phyloP scores from a whole-genome alignment of 1,284 basidiomycete genomes.

The Puccinia novopanici region DNA sequence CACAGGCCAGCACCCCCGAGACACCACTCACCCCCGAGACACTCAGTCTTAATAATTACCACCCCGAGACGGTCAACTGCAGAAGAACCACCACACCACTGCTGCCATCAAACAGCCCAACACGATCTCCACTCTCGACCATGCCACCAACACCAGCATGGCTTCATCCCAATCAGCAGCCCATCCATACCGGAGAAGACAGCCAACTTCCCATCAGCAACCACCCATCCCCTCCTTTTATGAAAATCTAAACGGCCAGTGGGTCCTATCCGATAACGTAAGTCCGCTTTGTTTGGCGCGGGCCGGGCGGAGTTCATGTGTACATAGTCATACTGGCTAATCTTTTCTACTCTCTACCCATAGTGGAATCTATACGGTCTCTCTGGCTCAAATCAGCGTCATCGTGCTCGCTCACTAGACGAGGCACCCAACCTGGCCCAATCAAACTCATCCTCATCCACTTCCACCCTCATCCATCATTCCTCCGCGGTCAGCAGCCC shows the following conservation, averaged over 20 bases:
- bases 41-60: no score
- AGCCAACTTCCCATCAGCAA: conserved; percentile 21
- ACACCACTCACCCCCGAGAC: no score
- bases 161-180: background rate
- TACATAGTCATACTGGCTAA: no score
- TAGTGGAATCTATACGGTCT: conserved; percentile 44
- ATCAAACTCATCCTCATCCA: background rate
- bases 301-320: no score
- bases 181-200: background rate
- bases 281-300: no score
- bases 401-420: conserved; percentile 29
- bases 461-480: conserved; percentile 26
- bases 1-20: no score
- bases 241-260: conserved; percentile 32
- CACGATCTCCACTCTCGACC: background rate
- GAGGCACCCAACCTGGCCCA: background rate
- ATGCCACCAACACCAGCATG: background rate
- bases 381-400: conserved; percentile 30
- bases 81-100: no score
- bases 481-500: background rate
- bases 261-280: conserved; percentile 48
- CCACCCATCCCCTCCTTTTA: conserved; percentile 24
- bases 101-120: background rate
- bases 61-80: no score
- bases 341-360: no score